A percentile compares a stretch with the other conserved stretches of the same genome.
These are phyloP conservation scores for Colletotrichum shisoi DNA, from an alignment of 2,329 filamentous ascomycete species.

Conservation along the genomic window DNA sequence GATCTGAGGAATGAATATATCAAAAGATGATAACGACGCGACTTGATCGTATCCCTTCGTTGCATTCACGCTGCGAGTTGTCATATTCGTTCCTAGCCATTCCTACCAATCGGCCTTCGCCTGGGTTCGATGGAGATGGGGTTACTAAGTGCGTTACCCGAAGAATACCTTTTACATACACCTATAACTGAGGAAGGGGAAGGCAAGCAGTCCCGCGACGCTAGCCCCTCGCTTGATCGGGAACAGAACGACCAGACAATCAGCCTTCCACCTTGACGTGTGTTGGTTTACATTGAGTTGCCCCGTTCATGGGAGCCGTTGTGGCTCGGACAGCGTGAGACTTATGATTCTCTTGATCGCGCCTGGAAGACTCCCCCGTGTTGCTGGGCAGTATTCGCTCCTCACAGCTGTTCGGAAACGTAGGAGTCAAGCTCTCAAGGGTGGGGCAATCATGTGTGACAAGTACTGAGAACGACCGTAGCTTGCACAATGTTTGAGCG, in stretches of 20 bases:
- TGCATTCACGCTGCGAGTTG: background rate
- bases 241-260: background rate
- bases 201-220: too few species aligned
- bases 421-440: background rate
- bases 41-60: background rate
- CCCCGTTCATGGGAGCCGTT: background rate
- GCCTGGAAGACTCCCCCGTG: too few species aligned
- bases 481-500: background rate
- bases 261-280: background rate
- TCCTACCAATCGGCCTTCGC: background rate
- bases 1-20: slow-evolving; percentile 20
- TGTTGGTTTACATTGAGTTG: too few species aligned
- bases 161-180: too few species aligned
- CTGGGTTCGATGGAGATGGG: background rate
- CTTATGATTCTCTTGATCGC: too few species aligned
- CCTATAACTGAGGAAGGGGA: too few species aligned
- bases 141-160: too few species aligned
- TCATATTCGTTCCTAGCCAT: background rate
- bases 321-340: background rate
- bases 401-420: background rate
- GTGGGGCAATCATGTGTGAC: background rate
- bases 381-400: background rate
- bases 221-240: background rate
- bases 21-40: background rate
- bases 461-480: background rate